These are phyloP conservation scores for Emericellopsis atlantica DNA, from an alignment of 2,329 filamentous ascomycete genomes.

Conservation along the genomic window DNA sequence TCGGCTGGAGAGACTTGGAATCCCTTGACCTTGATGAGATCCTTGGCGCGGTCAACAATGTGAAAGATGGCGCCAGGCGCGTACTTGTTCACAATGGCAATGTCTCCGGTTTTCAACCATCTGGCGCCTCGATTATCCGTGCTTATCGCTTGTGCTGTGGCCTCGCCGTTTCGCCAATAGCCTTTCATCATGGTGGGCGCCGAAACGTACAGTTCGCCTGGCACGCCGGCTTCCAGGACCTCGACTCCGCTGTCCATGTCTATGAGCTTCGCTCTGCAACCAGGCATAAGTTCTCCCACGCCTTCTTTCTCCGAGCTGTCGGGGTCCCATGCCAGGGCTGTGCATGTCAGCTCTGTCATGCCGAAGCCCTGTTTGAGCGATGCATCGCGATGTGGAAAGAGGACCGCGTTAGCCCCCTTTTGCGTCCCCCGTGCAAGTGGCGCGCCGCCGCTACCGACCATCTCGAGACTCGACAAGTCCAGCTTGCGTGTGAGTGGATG, in stretches of 20 bases:
- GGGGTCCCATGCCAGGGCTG: constrained; percentile 40
- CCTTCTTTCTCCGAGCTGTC: constrained; percentile 44
- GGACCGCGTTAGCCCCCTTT: constrained; percentile 32
- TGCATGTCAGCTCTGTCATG: constrained; percentile 76
- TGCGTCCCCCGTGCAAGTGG: constrained; percentile 46
- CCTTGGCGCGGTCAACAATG: constrained; percentile 62
- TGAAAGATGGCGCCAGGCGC: constrained; percentile 34
- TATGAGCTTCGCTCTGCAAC: constrained; percentile 1
- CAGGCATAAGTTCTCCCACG: constrained; percentile 3
- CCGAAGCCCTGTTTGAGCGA: constrained; percentile 61
- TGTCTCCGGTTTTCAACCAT: constrained; percentile 67
- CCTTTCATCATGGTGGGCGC: constrained; percentile 63
- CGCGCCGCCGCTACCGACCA: constrained; percentile 54
- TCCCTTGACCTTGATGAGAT: constrained; percentile 49
- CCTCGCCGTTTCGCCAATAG: constrained; percentile 62
- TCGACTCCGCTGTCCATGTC: not conserved
- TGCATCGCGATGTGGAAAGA: constrained; percentile 27
- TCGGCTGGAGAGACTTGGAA: constrained; percentile 47
- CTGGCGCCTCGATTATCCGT: constrained; percentile 33
- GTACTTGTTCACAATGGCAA: constrained; percentile 32
- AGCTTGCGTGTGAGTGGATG: constrained; percentile 51
- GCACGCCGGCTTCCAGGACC: constrained; percentile 6
- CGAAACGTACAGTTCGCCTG: constrained; percentile 62
- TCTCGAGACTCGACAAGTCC: constrained; percentile 54
- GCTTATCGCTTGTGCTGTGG: constrained; percentile 46